These are phyloP conservation scores for Penicillium sp. DNA, from an alignment of 2,329 filamentous ascomycete genomes.

Conservation along the genomic window DNA sequence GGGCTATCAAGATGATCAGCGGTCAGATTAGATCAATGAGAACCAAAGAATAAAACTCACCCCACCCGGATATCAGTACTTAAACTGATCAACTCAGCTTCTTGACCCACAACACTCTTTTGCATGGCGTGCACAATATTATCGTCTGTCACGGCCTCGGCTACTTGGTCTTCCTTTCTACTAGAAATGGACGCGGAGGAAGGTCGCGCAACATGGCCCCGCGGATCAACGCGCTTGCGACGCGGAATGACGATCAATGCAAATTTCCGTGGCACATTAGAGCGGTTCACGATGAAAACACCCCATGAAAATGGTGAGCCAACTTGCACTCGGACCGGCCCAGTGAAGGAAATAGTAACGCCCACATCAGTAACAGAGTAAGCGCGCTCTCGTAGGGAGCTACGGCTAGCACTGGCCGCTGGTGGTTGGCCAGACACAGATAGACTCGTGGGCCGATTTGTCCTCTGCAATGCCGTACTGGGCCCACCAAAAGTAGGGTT, in stretches of 20 bases:
- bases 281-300: slow-evolving; percentile 61
- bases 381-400: slow-evolving; percentile 38
- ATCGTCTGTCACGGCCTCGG: slow-evolving; percentile 57
- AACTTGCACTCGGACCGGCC: slow-evolving; percentile 50
- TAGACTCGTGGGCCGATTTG: slow-evolving; percentile 46
- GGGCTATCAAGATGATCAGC: slow-evolving; percentile 40
- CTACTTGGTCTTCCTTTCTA: slow-evolving; percentile 41
- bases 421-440: slow-evolving; percentile 32
- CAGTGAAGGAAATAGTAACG: slow-evolving; percentile 57
- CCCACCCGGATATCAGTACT: slow-evolving; percentile 60
- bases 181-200: slow-evolving; percentile 46
- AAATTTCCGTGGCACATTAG: slow-evolving; percentile 53
- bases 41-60: slow-evolving; percentile 40
- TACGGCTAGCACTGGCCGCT: slow-evolving; percentile 27
- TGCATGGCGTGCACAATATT: slow-evolving; percentile 57
- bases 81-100: slow-evolving; percentile 55
- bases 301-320: slow-evolving; percentile 56
- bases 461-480: slow-evolving; percentile 47
- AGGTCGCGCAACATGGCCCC: slow-evolving; percentile 46
- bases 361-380: slow-evolving; percentile 44
- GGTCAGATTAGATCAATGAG: not conserved
- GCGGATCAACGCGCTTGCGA: slow-evolving; percentile 42
- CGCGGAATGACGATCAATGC: slow-evolving; percentile 55
- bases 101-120: slow-evolving; percentile 49
- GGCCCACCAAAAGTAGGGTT: slow-evolving; percentile 50